Conservation (phyloP, 192 early-diverging fungal species). For the Irineochytrium annulatum region DNA sequence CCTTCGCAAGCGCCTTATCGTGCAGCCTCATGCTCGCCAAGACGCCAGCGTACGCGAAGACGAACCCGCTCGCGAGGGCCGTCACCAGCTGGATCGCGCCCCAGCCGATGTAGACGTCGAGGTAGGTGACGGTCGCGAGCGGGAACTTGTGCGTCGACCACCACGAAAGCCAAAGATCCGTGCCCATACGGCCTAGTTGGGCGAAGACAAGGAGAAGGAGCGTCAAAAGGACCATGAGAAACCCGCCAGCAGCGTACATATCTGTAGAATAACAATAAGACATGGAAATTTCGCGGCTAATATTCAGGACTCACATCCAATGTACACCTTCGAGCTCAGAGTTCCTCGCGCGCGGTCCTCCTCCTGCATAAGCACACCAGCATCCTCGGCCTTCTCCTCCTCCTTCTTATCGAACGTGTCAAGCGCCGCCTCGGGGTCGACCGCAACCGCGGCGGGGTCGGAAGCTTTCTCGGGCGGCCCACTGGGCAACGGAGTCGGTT, state of each 20-base stretch:
- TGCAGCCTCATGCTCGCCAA: constrained; percentile 59
- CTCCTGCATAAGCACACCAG: constrained; percentile 60
- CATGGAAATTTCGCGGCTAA: too few species aligned
- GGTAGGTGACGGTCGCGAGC: constrained; percentile 12
- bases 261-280: not conserved
- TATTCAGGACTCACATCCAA: constrained; percentile 40
- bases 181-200: constrained; percentile 53
- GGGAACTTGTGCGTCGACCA: constrained; percentile 15
- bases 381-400: constrained; percentile 5
- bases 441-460: not conserved
- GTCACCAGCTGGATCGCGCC: constrained; percentile 1
- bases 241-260: constrained; percentile 32
- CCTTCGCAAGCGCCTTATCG: constrained; percentile 51
- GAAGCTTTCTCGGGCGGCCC: not conserved
- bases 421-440: not conserved
- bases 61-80: constrained; percentile 42
- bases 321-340: constrained; percentile 64
- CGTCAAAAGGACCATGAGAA: constrained; percentile 35
- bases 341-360: constrained; percentile 73
- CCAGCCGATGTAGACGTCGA: constrained; percentile 21
- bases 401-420: constrained; percentile 1
- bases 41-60: constrained; percentile 44
- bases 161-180: constrained; percentile 29
- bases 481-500: not conserved
- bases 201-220: constrained; percentile 40